Percentiles rank a stretch among this genome's conserved stretches.
These are phyloP conservation scores for Dalbergia cultrata DNA, from an alignment of 306 rosid genomes.

Conservation along the genomic window DNA sequence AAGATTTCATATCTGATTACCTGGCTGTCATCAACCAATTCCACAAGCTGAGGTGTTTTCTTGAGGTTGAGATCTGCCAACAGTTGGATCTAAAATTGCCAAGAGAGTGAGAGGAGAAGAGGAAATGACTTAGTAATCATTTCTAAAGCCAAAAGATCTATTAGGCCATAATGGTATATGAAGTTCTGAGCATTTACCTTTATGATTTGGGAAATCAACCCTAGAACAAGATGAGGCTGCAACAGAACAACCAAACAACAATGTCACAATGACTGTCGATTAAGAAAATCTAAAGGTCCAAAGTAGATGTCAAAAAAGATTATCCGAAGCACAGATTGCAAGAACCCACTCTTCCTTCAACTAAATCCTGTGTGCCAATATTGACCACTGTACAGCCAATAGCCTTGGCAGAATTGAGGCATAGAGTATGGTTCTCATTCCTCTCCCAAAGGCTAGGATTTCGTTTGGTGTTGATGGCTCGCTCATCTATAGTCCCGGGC, in stretches of 20 bases:
- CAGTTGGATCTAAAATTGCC: constrained; percentile 83
- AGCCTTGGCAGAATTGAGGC: constrained; percentile 99
- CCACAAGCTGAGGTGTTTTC: constrained; percentile 98
- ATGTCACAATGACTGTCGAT: constrained; percentile 34
- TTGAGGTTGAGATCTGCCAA: constrained; percentile 95
- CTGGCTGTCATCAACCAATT: constrained; percentile 85
- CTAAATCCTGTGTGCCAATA: constrained; percentile 90
- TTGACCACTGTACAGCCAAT: constrained; percentile 98
- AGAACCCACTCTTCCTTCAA: constrained; percentile 93
- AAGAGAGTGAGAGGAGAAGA: constrained; percentile 34
- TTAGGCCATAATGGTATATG: constrained; percentile 7
- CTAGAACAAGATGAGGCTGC: constrained; percentile 95
- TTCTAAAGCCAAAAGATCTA: constrained; percentile 34
- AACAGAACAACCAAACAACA: constrained; percentile 48
- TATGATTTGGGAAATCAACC: constrained; percentile 95
- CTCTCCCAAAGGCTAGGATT: constrained; percentile 88
- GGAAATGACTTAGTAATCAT: constrained; percentile 35
- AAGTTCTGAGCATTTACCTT: constrained; percentile 71
- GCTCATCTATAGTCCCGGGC: constrained; percentile 97
- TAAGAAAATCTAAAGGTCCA: constrained; percentile 29
- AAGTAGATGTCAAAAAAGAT: constrained; percentile 7
- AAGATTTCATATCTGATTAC: constrained; percentile 49
- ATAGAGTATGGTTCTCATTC: constrained; percentile 95
- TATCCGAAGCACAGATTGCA: constrained; percentile 17
- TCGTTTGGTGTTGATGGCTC: constrained; percentile 84